Percentiles rank a stretch among this genome's conserved stretches.
Evolutionary conservation across 2,329 filamentous ascomycete species (phyloP).

Genomic region (Hymenoscyphus scutula): DNA sequence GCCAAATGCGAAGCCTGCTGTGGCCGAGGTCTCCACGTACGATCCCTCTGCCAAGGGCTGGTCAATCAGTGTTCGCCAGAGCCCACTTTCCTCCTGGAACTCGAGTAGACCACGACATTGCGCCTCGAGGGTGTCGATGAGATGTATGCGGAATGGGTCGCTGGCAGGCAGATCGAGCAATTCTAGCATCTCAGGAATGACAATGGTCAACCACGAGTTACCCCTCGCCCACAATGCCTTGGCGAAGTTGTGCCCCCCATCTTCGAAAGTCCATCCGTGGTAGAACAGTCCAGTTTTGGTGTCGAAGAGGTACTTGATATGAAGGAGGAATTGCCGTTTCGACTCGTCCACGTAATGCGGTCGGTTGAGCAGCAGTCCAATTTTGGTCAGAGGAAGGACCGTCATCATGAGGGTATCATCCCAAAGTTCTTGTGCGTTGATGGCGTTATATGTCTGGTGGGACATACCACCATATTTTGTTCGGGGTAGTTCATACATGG

Average conservation of each 20-base stretch:
- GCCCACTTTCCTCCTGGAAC: slow-evolving; percentile 59
- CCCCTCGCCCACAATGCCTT: slow-evolving; percentile 57
- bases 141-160: slow-evolving; percentile 58
- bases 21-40: slow-evolving; percentile 74
- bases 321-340: slow-evolving; percentile 73
- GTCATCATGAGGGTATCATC: slow-evolving; percentile 90
- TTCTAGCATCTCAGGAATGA: slow-evolving; percentile 79
- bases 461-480: slow-evolving; percentile 60
- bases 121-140: slow-evolving; percentile 62
- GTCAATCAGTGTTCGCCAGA: slow-evolving; percentile 75
- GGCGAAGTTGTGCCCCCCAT: slow-evolving; percentile 62
- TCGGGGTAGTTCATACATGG: slow-evolving; percentile 69
- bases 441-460: slow-evolving; percentile 37
- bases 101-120: slow-evolving; percentile 64
- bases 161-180: slow-evolving; percentile 58
- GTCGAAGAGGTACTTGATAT: slow-evolving; percentile 78
- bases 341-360: slow-evolving; percentile 75
- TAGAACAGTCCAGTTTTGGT: slow-evolving; percentile 70
- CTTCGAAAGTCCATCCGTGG: slow-evolving; percentile 78
- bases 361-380: slow-evolving; percentile 63
- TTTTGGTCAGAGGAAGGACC: slow-evolving; percentile 73
- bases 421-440: slow-evolving; percentile 76
- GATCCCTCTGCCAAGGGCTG: slow-evolving; percentile 63
- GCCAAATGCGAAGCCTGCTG: slow-evolving; percentile 77
- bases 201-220: slow-evolving; percentile 77